phyloP scores from a whole-genome alignment of 345 rosid species.

The Rhodamnia argentea region DNA sequence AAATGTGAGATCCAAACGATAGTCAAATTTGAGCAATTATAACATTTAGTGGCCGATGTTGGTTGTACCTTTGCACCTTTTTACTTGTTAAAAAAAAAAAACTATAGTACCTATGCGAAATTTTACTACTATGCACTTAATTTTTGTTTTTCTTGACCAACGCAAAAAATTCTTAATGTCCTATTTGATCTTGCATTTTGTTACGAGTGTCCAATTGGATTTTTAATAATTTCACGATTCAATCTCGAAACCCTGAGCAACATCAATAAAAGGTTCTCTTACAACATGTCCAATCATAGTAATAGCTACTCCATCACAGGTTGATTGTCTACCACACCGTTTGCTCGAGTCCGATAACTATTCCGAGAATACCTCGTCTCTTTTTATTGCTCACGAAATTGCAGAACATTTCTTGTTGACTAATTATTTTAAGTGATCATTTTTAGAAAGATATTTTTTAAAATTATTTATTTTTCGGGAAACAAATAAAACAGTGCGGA shows the following conservation, averaged over 20 bases:
- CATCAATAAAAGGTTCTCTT: too few species aligned
- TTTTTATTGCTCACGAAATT: neutral
- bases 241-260: neutral
- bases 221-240: neutral
- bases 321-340: neutral
- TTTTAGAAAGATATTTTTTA: too few species aligned
- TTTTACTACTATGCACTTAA: neutral
- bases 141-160: neutral
- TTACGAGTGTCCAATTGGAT: neutral
- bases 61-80: neutral
- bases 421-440: too few species aligned
- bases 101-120: neutral
- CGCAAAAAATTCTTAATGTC: neutral
- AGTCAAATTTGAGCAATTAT: neutral
- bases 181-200: neutral
- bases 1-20: too few species aligned
- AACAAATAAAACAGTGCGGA: too few species aligned
- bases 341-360: neutral
- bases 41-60: neutral
- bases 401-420: too few species aligned
- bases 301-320: neutral
- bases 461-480: too few species aligned
- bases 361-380: neutral
- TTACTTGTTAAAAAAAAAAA: neutral
- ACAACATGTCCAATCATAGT: neutral